Base-by-base conservation (phyloP, 2,329 filamentous ascomycete species). In the Cladosporium cucumerinum region DNA sequence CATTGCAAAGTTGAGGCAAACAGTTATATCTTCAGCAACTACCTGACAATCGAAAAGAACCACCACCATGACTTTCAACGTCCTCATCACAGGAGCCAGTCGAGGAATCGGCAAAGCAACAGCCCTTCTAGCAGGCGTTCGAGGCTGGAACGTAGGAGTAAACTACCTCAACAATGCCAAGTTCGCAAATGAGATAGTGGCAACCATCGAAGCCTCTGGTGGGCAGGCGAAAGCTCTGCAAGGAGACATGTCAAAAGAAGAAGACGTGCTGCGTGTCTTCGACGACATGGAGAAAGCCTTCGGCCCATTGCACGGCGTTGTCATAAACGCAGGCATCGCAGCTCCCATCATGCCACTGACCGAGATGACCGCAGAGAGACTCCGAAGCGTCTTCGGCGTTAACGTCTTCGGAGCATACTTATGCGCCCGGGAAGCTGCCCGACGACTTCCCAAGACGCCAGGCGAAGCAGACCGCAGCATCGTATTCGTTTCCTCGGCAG, bases 291-390 rank as follows among this genome's bases (percentile, higher is more conserved):
- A 72, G 43, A 52, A 59, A 16, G 26, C 49, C 18, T 71, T 69
- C 21, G 71, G 71, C 14, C 57, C 65, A 1, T 57, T 71, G 18
- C 62, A 69, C 55, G 72, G 70, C 23, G 66, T 72, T 6, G 72
- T 73, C 5, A 68, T 73, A 61, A 73, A 73, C 60, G 72, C 72
- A 8, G 70, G 71, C 8, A 71, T 73, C 39, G 72, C 69, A 6
- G 69, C 69, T n/a, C 63, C 63, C 16, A 65, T 66, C 5, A 68
- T 67, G 65, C 55, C 66, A 12, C 59, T 73, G 8, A 70, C 69
- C 5, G 69, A 73, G 3, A 73, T 73, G 68, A 51, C 49, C 21
- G 36, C 67, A 16, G 68, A 68, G 16, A 65, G 72, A 7, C 54
- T 73, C 21, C 58, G 65, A 14, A 62, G 49, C 7, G 66, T 73